Percentiles rank a stretch among this genome's conserved stretches.
Conservation (phyloP, 192 early-diverging fungal species). For the Chytriomyces sp. region DNA sequence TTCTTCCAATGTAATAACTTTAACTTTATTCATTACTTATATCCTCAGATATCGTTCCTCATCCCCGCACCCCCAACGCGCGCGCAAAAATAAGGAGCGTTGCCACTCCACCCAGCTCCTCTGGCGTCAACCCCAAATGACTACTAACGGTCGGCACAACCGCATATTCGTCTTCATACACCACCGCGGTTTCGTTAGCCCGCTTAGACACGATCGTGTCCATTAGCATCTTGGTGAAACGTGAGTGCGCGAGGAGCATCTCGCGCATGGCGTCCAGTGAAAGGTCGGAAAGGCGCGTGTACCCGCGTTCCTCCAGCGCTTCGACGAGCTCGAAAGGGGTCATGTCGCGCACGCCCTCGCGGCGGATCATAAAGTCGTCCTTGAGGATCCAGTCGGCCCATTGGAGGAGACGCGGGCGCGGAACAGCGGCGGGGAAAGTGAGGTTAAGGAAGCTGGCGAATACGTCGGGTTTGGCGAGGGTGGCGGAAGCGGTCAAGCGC, state of each 20-base stretch:
- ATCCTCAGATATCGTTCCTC: no score
- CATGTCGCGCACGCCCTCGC: constrained; percentile 21
- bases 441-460: constrained; percentile 20
- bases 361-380: constrained; percentile 25
- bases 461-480: not conserved
- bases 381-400: constrained; percentile 34
- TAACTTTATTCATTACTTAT: no score
- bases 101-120: constrained; percentile 27
- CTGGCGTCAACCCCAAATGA: constrained; percentile 11
- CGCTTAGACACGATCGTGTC: constrained; percentile 13
- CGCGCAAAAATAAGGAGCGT: constrained; percentile 17
- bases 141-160: not conserved
- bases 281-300: not conserved
- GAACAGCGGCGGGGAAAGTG: constrained; percentile 10
- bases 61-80: constrained; percentile 11
- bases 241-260: not conserved
- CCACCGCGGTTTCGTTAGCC: not conserved
- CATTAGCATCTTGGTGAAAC: constrained; percentile 3
- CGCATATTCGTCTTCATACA: not conserved
- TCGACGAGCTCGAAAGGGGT: constrained; percentile 24
- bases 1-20: no score
- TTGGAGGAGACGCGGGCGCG: constrained; percentile 20
- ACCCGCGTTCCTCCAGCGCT: constrained; percentile 35
- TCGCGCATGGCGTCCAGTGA: constrained; percentile 2
- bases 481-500: not conserved